These are phyloP conservation scores for Termitomyces titanicus DNA, from an alignment of 768 basidiomycete genomes.

Conservation along the genomic window DNA sequence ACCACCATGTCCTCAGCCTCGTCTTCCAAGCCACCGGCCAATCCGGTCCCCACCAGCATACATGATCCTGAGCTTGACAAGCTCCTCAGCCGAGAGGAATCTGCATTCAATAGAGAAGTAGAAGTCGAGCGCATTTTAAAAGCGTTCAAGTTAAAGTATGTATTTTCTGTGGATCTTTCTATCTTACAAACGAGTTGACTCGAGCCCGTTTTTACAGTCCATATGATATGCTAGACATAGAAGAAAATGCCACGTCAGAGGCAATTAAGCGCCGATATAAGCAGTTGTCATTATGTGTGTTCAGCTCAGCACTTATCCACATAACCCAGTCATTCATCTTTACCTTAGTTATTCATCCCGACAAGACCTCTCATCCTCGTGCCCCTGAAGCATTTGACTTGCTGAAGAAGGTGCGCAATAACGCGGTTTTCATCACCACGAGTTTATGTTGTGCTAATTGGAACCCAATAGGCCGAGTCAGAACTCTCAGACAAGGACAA, in stretches of 20 bases:
- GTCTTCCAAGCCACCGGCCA: constrained; percentile 18
- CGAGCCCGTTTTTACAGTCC: constrained; percentile 51
- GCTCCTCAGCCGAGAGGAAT: constrained; percentile 74
- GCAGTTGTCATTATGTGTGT: constrained; percentile 80
- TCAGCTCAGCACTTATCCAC: constrained; percentile 1
- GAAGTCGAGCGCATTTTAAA: constrained; percentile 90
- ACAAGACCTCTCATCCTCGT: constrained; percentile 87
- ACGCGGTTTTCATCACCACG: background rate
- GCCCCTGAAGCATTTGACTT: constrained; percentile 93
- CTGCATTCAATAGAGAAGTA: constrained; percentile 81
- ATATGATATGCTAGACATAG: constrained; percentile 89
- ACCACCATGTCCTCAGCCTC: constrained; percentile 19
- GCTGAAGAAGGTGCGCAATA: constrained; percentile 76
- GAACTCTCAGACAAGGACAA: constrained; percentile 78
- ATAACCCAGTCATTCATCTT: background rate
- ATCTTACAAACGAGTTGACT: constrained; percentile 1
- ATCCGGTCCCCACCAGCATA: constrained; percentile 11
- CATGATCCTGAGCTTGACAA: constrained; percentile 70
- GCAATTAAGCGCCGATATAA: constrained; percentile 90
- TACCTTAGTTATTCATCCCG: constrained; percentile 89
- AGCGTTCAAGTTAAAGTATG: constrained; percentile 95
- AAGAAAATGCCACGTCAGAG: constrained; percentile 62
- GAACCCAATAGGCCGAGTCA: constrained; percentile 62
- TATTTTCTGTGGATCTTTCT: constrained; percentile 6
- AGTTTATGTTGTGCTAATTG: background rate